Evolutionary conservation across 169 alveolate species (phyloP).

Genomic region (Plasmodium cynomolgi): DNA sequence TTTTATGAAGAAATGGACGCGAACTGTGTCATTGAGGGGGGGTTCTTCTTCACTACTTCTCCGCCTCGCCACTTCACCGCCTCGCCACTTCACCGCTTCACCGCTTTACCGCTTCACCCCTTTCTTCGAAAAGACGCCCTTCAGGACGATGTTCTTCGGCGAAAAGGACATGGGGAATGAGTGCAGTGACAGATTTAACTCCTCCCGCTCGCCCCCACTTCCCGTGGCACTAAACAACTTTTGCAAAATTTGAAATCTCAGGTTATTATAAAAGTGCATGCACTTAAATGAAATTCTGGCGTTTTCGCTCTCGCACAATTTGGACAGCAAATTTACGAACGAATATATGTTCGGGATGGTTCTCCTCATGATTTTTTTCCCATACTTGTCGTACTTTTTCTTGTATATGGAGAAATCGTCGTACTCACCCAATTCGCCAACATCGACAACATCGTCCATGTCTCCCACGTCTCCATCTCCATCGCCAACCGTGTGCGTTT

Average conservation of each 20-base stretch:
- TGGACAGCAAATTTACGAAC: conserved; percentile 58
- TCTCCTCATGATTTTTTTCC: conserved; percentile 45
- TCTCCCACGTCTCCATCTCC: not conserved
- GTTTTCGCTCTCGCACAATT: conserved; percentile 71
- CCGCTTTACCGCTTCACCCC: not conserved
- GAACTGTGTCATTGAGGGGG: not conserved
- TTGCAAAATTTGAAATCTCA: conserved; percentile 55
- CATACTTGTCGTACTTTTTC: conserved; percentile 58
- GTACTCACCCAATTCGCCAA: not conserved
- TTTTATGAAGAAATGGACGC: not conserved
- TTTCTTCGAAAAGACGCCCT: conserved; percentile 20
- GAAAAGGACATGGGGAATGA: conserved; percentile 65
- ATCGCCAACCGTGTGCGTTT: not conserved
- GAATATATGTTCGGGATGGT: conserved; percentile 61
- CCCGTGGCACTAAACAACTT: conserved; percentile 11
- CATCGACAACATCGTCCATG: not conserved
- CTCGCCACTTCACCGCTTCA: not conserved
- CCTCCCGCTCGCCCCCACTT: not conserved
- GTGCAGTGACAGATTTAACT: conserved; percentile 32
- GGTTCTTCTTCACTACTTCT: not conserved
- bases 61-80: not conserved
- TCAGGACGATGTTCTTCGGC: conserved; percentile 63
- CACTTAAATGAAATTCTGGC: conserved; percentile 43
- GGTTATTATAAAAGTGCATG: conserved; percentile 61
- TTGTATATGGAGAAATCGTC: not conserved